A percentile compares a stretch with the other conserved stretches of the same genome.
Evolutionary conservation across 179 eudicot genomes (phyloP).

Genomic region (Silene noctiflora): DNA sequence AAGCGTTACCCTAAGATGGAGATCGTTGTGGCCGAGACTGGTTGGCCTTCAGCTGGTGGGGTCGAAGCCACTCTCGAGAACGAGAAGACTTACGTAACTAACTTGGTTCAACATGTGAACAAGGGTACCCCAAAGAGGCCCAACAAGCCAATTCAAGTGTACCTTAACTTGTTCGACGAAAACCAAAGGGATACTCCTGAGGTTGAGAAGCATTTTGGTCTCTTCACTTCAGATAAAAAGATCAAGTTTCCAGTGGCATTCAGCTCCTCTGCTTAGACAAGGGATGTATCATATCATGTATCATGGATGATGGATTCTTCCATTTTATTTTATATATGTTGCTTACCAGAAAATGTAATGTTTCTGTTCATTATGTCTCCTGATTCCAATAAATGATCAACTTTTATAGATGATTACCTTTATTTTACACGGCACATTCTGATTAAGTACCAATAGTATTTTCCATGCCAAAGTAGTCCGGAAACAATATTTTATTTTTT

Average conservation of each 20-base stretch:
- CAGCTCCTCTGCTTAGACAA: conserved; percentile 8
- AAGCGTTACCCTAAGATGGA: conserved; percentile 28
- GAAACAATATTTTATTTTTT: no score
- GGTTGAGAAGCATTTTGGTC: conserved; percentile 52
- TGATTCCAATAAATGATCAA: neutral
- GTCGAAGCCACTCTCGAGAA: conserved; percentile 30
- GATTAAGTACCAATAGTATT: neutral
- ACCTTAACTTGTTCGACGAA: conserved; percentile 60
- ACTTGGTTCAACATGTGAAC: conserved; percentile 41
- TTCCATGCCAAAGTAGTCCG: no score
- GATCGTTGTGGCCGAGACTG: conserved; percentile 52
- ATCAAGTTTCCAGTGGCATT: conserved; percentile 16
- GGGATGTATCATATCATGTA: neutral
- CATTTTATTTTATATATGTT: neutral
- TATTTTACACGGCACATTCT: no score
- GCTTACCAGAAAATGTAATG: neutral
- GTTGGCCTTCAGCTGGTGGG: conserved; percentile 59
- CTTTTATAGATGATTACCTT: neutral
- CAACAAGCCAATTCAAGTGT: conserved; percentile 43
- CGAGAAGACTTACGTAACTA: conserved; percentile 35
- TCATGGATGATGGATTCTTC: no score
- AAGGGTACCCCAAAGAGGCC: conserved; percentile 54
- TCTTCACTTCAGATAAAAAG: conserved; percentile 36
- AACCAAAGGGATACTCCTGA: conserved; percentile 33
- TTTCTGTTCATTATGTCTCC: conserved; percentile 5